Evolutionary conservation across 1,284 basidiomycete genomes (phyloP), one percentile per base, ranked within the genome.

Genomic region (Leccinum brunneo-olivaceum): DNA sequence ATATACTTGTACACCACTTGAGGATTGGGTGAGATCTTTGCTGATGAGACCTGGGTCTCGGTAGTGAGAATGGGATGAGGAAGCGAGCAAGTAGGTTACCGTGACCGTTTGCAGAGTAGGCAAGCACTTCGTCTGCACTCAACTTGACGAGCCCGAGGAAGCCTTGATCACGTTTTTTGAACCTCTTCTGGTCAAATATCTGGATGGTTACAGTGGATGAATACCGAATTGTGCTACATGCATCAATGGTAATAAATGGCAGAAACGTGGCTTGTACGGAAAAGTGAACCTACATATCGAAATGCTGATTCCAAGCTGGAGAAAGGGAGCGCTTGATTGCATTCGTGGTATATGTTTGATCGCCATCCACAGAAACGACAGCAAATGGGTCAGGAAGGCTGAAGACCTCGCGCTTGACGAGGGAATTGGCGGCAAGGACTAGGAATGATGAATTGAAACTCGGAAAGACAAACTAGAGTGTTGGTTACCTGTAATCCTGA

Each of bases 141-240:
- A 62, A 44, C 32, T 47, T 56, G 48, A 65, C 52, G 30, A 65
- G 62, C 23, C 60, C 60, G 28, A 62, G 53, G 66, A 78, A 83
- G 53, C 94, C 95, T 71, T 98, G 95, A 66, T 98, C 94, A 59
- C 89, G 84, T 67, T 89, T 88, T 73, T 86, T 97, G 74, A 96
- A 98, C 70, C 96, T 96, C 65, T 86, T 83, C 69, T 97, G 90
- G 72, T 98, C 95, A 62, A 98, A 98, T 56, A 98, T 87, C 71
- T 98, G 94, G 39, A 98, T 91, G n/a, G 86, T 83, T 50, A 98
- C 80, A 56, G 89, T 81, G 34, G 92, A 96, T 21, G 85, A 86
- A 56, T 88, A 89, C 53, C 88, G 91, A 56, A 96, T 87, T 48
- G 76, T 82, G 52, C 90, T 93, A 50, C 5, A 48, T 21, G 50